These are phyloP conservation scores for Rubroboletus satanas DNA, from an alignment of 768 basidiomycete genomes.

Conservation along the genomic window DNA sequence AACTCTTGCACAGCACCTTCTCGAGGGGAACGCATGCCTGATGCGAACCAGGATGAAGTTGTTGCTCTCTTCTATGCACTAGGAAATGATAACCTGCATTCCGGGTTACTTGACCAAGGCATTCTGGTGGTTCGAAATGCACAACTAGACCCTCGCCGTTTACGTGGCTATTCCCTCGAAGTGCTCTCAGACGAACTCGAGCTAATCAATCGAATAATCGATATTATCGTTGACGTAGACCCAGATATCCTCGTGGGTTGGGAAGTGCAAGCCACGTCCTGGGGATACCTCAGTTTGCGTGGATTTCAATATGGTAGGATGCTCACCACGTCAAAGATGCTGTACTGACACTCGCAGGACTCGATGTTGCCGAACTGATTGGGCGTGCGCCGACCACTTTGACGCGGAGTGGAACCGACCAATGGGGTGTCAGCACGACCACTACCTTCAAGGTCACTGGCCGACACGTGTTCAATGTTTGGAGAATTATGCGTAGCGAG, in stretches of 20 bases:
- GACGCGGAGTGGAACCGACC: conserved; percentile 39
- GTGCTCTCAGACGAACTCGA: conserved; percentile 69
- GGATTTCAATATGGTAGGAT: conserved; percentile 53
- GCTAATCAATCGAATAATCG: conserved; percentile 70
- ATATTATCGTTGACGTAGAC: conserved; percentile 71
- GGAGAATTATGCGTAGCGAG: conserved; percentile 89
- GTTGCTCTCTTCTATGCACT: conserved; percentile 70
- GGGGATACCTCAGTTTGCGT: conserved; percentile 85
- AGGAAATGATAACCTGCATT: conserved; percentile 41
- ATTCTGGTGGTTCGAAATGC: conserved; percentile 49
- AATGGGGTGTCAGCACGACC: conserved; percentile 71
- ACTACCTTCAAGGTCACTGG: conserved; percentile 84
- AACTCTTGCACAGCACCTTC: conserved; percentile 49
- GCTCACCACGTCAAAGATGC: neutral
- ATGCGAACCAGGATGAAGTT: conserved; percentile 57
- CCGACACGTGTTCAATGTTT: conserved; percentile 87
- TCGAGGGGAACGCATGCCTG: conserved; percentile 52
- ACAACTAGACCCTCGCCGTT: conserved; percentile 37
- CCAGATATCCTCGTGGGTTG: conserved; percentile 92
- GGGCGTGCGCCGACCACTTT: conserved; percentile 63
- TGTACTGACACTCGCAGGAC: conserved; percentile 41
- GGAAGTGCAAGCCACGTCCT: conserved; percentile 84
- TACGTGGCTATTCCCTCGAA: conserved; percentile 47
- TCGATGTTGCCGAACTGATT: conserved; percentile 69
- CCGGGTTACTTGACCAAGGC: conserved; percentile 36